Base-by-base conservation (phyloP, 306 rosid species). In the Biancaea sappan region DNA sequence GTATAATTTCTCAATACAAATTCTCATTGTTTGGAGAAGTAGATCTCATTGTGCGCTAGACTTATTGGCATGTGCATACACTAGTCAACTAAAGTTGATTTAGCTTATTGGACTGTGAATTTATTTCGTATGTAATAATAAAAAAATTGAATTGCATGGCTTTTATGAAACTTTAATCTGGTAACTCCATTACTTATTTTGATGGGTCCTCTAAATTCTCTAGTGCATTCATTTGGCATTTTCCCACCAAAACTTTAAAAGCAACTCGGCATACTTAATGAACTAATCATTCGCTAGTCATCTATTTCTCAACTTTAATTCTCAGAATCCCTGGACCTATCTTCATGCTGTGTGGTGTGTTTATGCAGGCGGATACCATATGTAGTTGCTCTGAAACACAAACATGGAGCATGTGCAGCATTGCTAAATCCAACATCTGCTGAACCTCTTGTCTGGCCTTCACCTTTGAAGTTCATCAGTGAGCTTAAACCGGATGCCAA, bases 361-460 rank as follows among this genome's bases (percentile, higher is more conserved):
- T 57, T 80, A 43, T 73, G 84, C 90, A 94, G 99, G 89, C 82
- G 96, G 81, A 92, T 90, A 75, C 99, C 99, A 3, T 87, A 90
- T 72, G 16, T 83, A 5, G 91, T 92, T 83, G 99, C 99, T 78
- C 25, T 92, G 84, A 94, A 88, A 77, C 85, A 87, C 80, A 86
- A 69, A 56, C 92, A 90, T 12, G 89, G 89, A 53, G 76, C 88
- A 58, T 92, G 97, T 83, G 97, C 99, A 35, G 97, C 96, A 32
- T 79, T 94, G 88, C 80, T 94, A 56, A 94, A 92, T 81, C 97
- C 97, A 69, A 62, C 93, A 18, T 86, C 99, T 53, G 92, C 96
- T 6, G 97, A 94, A 83, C 97, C 99, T 80, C 93, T 94, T 46
- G 99, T 94, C 48, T 94, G 99, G 99, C 99, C 97, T 15, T 85